Base-by-base conservation (phyloP, 352 stramenopile species). In the Phytophthora idaei region DNA sequence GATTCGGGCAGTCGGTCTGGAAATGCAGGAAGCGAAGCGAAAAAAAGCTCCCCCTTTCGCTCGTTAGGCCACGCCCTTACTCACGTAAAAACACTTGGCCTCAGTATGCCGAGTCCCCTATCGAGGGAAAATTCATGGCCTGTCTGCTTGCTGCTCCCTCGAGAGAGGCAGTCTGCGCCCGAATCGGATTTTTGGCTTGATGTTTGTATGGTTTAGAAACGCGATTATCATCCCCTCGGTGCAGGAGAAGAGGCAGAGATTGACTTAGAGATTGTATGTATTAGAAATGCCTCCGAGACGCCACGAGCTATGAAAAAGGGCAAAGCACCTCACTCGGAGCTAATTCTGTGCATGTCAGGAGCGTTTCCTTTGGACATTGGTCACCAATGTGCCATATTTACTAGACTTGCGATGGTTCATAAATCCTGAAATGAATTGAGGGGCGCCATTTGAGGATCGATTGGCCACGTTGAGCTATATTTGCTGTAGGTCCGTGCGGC, bases 11-110 rank as follows among this genome's bases (percentile, higher is more conserved):
- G 61, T 68, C 55, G 51, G 64, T 69, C 51, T 66, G 64, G 53
- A 66, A 76, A 76, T 76, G 57, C 46, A 57, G 36, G 52, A 64
- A 64, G 68, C 21, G 53, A 67, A 62, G 55, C 41, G 60, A 61
- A 66, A 73, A 73, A 73, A 65, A 65, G 53, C 66, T 73, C 55
- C 61, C 66, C 57, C 54, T 46, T 72, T 59, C 45, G 50, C 41
- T 28, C 53, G 25, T 46, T 60, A 17, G 29, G 36, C 50, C 55
- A 67, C 55, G 55, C 45, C 61, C 62, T 63, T 67, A 71, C 67
- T 71, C 44, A 61, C 54, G 52, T 21, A 28, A 41, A 32, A 48
- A 29, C 49, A 56, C 63, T 64, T 59, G 56, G 3, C 4, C 51
- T 52, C 46, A 51, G 45, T 68, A 67, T 68, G 52, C 2, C 28